These are phyloP conservation scores for Ottelia alismoides DNA, from an alignment of 106 monocot genomes.

Conservation along the genomic window DNA sequence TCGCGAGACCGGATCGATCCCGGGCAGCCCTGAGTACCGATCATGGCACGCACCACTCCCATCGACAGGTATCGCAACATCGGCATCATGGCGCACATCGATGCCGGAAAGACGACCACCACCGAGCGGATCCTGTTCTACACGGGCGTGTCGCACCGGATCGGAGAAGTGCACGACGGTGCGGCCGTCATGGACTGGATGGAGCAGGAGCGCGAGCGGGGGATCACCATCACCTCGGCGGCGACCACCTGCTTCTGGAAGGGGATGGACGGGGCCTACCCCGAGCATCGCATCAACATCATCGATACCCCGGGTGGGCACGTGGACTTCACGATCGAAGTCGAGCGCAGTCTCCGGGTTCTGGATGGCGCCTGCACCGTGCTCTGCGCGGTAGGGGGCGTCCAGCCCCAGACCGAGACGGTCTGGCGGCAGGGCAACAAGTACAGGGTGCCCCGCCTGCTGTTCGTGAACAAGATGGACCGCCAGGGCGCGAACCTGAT, in stretches of 20 bases:
- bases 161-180: neutral
- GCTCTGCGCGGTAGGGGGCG: neutral
- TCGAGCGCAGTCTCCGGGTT: neutral
- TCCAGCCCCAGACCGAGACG: neutral
- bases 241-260: neutral
- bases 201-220: neutral
- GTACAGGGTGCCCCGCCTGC: neutral
- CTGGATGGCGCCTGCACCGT: neutral
- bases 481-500: neutral
- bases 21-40: no score
- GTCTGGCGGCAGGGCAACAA: neutral
- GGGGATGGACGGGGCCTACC: no score
- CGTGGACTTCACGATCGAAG: neutral
- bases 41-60: no score
- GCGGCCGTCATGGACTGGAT: neutral
- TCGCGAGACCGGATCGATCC: no score
- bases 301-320: neutral
- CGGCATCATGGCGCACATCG: neutral
- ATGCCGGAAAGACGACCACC: neutral
- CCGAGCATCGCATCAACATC: neutral
- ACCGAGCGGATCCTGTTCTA: neutral
- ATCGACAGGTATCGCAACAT: neutral
- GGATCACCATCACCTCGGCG: neutral
- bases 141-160: neutral
- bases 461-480: neutral